These are phyloP conservation scores for Urostyla sp. DNA, from an alignment of 73 alveolate genomes.

Conservation along the genomic window DNA sequence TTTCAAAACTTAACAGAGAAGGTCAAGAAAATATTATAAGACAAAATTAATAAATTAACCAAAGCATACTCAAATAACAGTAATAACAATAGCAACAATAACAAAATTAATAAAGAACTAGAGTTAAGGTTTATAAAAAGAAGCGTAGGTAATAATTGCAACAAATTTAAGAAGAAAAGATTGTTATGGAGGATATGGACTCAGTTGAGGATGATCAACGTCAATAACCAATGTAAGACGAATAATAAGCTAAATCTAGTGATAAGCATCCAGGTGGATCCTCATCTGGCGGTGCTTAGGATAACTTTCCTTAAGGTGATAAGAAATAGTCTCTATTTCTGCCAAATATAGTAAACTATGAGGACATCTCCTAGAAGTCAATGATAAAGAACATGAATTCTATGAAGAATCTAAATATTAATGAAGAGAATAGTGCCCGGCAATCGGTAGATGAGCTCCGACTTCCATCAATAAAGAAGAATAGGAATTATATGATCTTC, in stretches of 20 bases:
- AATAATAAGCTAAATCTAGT: conserved; percentile 25
- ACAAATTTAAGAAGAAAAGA: conserved; percentile 42
- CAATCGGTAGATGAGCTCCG: conserved; percentile 13
- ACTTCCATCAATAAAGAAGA: not conserved
- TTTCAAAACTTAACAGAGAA: not conserved
- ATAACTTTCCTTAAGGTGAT: not conserved
- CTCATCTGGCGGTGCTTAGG: not conserved
- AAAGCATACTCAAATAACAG: not conserved
- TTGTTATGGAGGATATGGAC: not conserved
- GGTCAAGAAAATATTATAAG: conserved; percentile 3
- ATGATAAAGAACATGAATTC: not conserved
- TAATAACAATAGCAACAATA: not conserved
- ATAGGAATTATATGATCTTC: conserved; percentile 35
- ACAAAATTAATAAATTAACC: conserved; percentile 2
- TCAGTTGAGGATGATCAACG: not conserved
- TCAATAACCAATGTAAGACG: too few species aligned
- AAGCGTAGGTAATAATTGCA: too few species aligned
- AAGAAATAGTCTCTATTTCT: not conserved
- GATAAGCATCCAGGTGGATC: conserved; percentile 9
- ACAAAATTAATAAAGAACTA: not conserved
- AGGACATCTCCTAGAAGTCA: not conserved
- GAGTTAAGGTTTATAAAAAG: too few species aligned
- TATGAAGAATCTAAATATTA: not conserved
- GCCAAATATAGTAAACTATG: conserved; percentile 28
- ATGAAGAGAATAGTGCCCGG: not conserved